Base-by-base conservation (phyloP, 2,329 filamentous ascomycete genomes). In the Fusarium nygamai region DNA sequence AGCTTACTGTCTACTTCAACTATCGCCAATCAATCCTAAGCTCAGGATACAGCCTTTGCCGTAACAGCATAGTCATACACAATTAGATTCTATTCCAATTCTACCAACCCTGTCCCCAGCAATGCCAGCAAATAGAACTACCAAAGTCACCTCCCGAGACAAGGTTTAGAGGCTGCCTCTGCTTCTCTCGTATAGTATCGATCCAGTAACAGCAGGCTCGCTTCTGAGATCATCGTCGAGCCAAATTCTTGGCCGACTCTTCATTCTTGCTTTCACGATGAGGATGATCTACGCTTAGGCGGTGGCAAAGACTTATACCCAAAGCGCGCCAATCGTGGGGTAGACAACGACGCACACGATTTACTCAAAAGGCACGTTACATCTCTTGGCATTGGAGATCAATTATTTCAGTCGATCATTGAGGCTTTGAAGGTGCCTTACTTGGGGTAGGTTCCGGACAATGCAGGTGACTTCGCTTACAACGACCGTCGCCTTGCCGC, bases 291-390 rank as follows among this genome's bases (percentile, higher is more conserved):
- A 12, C 57, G 31, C 48, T 34, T 22, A 41, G 50, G 47, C 13
- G 31, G 64, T 64, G 66, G 64, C 64, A 33, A 69, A 34, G n/a
- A 29, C 22, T 39, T 24, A 41, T 11, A 33, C 14, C 4, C 24
- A 64, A 69, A 69, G 64, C 43, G 43, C 43, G 19, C 66, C 66
- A 69, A 69, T 69, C n/a, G 29, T 41, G 33, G 39, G 33, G 29
- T 53, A 29, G 34, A 29, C 24, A 19, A 57, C 39, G 4, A 34
- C 24, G 31, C 31, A 29, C 66, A 54, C 19, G 38, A 16, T 27
- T 53, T 27, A 4, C n/a, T 64, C 11, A 29, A 69, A 44, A 57
- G 47, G 27, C 57, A 56, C 34, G 57, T 69, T 69, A 31, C 33
- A 50, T 64, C 33, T 41, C 43, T 64, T 27, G 65, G n/a, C 7